A percentile compares a stretch with the other conserved stretches of the same genome.
Evolutionary conservation across 768 basidiomycete species (phyloP).

Genomic region (Clathrus columnatus): DNA sequence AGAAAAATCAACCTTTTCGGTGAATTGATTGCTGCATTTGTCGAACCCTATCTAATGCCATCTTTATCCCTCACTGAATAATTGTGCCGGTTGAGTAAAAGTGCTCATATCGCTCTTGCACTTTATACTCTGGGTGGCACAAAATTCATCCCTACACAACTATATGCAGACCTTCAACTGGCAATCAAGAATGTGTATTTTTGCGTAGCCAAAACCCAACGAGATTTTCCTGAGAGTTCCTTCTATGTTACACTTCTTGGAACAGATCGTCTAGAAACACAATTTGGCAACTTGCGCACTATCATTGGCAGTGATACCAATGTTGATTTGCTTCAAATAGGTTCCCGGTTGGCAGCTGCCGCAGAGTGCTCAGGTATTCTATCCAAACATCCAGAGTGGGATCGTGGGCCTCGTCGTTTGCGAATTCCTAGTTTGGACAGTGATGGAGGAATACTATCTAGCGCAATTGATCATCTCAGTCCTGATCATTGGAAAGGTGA

Average conservation of each 20-base stretch:
- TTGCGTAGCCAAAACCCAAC: conserved; percentile 30
- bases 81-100: conserved; percentile 25
- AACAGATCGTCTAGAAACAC: conserved; percentile 25
- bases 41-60: conserved; percentile 25
- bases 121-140: conserved; percentile 14
- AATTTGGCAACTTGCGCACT: conserved; percentile 18
- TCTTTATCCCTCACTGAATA: conserved; percentile 25
- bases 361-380: conserved; percentile 30
- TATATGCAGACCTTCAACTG: conserved; percentile 26
- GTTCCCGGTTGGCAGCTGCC: conserved; percentile 21
- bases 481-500: conserved; percentile 29
- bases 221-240: conserved; percentile 22
- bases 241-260: conserved; percentile 31
- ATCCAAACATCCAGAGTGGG: conserved; percentile 31
- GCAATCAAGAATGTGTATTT: conserved; percentile 33
- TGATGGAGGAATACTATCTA: conserved; percentile 8
- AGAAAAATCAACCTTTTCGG: conserved; percentile 19
- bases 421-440: conserved; percentile 19
- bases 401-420: conserved; percentile 26
- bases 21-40: conserved; percentile 17
- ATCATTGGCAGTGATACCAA: conserved; percentile 18
- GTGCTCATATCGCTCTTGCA: conserved; percentile 21
- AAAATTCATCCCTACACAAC: conserved; percentile 20
- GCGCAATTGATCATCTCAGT: conserved; percentile 26
- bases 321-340: conserved; percentile 19